These are phyloP conservation scores for Hymenoscyphus salicellus DNA, from an alignment of 2,329 filamentous ascomycete genomes.

Conservation along the genomic window DNA sequence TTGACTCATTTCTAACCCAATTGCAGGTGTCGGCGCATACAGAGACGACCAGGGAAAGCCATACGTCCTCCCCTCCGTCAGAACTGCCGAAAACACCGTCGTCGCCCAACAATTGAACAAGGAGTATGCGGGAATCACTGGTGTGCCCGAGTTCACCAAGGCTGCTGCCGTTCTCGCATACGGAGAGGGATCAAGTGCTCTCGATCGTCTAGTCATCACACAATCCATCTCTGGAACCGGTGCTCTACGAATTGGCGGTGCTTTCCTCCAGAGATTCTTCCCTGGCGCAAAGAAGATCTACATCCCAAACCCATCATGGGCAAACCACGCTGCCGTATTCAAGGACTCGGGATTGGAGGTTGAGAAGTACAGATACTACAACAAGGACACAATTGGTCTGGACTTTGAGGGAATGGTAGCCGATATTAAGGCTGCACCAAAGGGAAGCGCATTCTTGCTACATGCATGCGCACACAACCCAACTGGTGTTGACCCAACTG, in stretches of 20 bases:
- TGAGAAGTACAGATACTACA: slow-evolving; percentile 97
- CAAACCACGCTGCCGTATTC: slow-evolving; percentile 97
- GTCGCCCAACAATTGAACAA: slow-evolving; percentile 79
- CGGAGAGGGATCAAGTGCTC: slow-evolving; percentile 71
- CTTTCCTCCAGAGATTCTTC: slow-evolving; percentile 89
- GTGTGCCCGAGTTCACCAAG: slow-evolving; percentile 89
- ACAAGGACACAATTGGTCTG: slow-evolving; percentile 96
- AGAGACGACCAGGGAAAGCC: slow-evolving; percentile 97
- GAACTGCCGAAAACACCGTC: slow-evolving; percentile 82
- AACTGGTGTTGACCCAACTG: slow-evolving; percentile 89
- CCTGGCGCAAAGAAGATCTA: slow-evolving; percentile 92
- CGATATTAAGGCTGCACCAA: slow-evolving; percentile 85
- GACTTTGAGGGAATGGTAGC: slow-evolving; percentile 92
- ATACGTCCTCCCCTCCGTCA: slow-evolving; percentile 92
- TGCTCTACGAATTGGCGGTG: slow-evolving; percentile 88
- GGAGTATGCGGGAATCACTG: slow-evolving; percentile 97
- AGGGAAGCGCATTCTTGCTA: slow-evolving; percentile 84
- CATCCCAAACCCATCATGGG: slow-evolving; percentile 94
- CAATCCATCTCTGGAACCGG: slow-evolving; percentile 98
- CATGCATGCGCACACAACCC: slow-evolving; percentile 98
- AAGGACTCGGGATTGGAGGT: slow-evolving; percentile 86
- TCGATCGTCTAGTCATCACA: slow-evolving; percentile 83
- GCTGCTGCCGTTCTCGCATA: slow-evolving; percentile 90
- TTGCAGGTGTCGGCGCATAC: slow-evolving; percentile 87
- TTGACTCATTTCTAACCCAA: slow-evolving; percentile 21